These are phyloP conservation scores for Taphrina confusa DNA, from an alignment of 1,139 yeast species.

Conservation along the genomic window DNA sequence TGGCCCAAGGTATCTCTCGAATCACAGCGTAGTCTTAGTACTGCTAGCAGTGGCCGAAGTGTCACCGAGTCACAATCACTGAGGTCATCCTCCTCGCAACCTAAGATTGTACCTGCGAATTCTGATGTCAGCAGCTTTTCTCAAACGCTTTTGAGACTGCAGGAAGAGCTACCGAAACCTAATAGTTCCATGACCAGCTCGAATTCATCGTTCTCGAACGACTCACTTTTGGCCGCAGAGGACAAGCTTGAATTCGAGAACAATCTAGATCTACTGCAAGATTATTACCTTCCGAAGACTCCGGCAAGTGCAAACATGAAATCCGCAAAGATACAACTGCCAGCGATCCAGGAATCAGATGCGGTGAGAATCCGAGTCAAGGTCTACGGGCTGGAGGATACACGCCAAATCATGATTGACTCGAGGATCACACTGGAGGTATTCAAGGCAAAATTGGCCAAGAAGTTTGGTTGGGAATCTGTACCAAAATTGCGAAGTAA, in stretches of 20 bases:
- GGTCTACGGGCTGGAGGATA: constrained; percentile 34
- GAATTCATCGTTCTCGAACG: constrained; percentile 3
- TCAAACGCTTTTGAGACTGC: not conserved
- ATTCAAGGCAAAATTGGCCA: constrained; percentile 12
- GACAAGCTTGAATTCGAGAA: not conserved
- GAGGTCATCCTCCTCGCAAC: too few species aligned
- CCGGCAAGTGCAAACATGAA: not conserved
- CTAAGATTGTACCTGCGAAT: too few species aligned
- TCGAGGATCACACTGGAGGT: not conserved
- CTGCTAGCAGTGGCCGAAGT: too few species aligned
- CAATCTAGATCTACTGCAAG: not conserved
- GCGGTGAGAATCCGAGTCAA: constrained; percentile 22
- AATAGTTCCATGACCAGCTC: not conserved
- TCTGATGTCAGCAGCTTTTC: not conserved
- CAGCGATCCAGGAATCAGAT: not conserved
- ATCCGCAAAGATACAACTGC: not conserved
- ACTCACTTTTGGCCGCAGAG: not conserved
- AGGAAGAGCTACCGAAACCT: not conserved
- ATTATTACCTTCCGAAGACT: not conserved
- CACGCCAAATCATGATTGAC: constrained; percentile 21
- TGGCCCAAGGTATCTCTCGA: too few species aligned
- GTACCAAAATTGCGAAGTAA: constrained; percentile 14
- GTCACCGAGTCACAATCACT: too few species aligned
- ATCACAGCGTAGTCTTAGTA: too few species aligned
- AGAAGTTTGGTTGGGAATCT: constrained; percentile 21